Evolutionary conservation across 345 rosid species (phyloP).

Genomic region (Heritiera littoralis): DNA sequence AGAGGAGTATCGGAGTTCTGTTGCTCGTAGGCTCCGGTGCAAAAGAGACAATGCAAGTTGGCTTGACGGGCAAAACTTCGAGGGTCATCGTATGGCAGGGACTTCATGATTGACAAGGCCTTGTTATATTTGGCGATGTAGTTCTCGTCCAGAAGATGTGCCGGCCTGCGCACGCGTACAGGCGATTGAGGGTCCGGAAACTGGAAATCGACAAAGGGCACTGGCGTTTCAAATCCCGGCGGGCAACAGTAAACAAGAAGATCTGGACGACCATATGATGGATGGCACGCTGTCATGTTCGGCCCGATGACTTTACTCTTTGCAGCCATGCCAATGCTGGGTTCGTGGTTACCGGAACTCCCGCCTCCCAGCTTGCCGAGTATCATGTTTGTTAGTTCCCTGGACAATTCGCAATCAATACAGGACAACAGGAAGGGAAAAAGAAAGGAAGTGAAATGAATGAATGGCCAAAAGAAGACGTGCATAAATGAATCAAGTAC

Average conservation of each 20-base stretch:
- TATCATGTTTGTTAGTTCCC: neutral
- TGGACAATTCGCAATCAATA: neutral
- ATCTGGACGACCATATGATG: constrained; percentile 3
- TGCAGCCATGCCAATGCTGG: neutral
- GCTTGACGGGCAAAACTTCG: constrained; percentile 23
- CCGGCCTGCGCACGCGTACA: constrained; percentile 11
- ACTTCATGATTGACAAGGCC: constrained; percentile 27
- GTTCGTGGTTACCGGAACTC: neutral
- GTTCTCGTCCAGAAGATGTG: neutral
- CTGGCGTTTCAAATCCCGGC: neutral
- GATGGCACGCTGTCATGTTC: constrained; percentile 17
- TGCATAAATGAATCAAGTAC: neutral
- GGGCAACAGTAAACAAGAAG: constrained; percentile 24
- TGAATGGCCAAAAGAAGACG: no score
- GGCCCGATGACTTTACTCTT: neutral
- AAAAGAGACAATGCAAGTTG: constrained; percentile 17
- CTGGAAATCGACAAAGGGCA: constrained; percentile 14
- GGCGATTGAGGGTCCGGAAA: neutral
- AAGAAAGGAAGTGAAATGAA: no score
- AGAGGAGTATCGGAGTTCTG: neutral
- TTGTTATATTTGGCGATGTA: constrained; percentile 26
- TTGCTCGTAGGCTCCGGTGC: constrained; percentile 24
- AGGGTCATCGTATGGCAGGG: constrained; percentile 25
- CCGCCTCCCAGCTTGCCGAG: neutral
- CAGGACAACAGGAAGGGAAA: no score